These are phyloP conservation scores for Lycium ferocissimum DNA, from an alignment of 257 asterid genomes.

Conservation along the genomic window DNA sequence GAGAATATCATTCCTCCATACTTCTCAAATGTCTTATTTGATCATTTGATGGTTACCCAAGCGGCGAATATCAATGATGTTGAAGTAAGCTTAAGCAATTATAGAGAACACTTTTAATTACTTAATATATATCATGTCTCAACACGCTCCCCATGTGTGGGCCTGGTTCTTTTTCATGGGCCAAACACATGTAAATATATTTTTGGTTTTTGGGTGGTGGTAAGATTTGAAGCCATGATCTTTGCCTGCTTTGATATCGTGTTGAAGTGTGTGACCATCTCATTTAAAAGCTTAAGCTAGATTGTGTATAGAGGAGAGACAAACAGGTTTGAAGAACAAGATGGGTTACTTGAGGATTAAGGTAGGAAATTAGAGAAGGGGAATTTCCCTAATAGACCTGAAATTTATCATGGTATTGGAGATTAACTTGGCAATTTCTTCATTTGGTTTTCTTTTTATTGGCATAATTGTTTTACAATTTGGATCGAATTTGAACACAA, in stretches of 20 bases:
- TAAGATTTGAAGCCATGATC: background rate
- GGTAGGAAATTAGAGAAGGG: constrained; percentile 48
- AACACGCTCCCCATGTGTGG: background rate
- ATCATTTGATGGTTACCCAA: background rate
- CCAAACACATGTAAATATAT: background rate
- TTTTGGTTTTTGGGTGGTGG: background rate
- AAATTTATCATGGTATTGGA: constrained; percentile 55
- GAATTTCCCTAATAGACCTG: constrained; percentile 36
- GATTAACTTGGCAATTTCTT: constrained; percentile 56
- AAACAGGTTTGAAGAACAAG: constrained; percentile 66
- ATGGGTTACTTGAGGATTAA: constrained; percentile 52
- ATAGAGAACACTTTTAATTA: background rate
- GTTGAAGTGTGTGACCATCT: background rate
- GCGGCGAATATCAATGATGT: background rate
- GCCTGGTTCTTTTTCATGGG: background rate
- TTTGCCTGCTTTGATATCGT: background rate
- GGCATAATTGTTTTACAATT: constrained; percentile 49
- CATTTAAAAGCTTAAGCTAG: constrained; percentile 52
- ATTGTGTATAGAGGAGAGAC: constrained; percentile 41
- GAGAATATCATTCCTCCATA: background rate
- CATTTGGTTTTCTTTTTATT: constrained; percentile 39
- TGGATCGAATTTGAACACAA: constrained; percentile 48
- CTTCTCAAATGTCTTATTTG: constrained; percentile 1
- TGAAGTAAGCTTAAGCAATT: background rate
- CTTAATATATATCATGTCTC: background rate